Percentiles rank a stretch among this genome's conserved stretches.
Evolutionary conservation across 1,284 basidiomycete species (phyloP).

Genomic region (Coniferiporia sulphurascens): DNA sequence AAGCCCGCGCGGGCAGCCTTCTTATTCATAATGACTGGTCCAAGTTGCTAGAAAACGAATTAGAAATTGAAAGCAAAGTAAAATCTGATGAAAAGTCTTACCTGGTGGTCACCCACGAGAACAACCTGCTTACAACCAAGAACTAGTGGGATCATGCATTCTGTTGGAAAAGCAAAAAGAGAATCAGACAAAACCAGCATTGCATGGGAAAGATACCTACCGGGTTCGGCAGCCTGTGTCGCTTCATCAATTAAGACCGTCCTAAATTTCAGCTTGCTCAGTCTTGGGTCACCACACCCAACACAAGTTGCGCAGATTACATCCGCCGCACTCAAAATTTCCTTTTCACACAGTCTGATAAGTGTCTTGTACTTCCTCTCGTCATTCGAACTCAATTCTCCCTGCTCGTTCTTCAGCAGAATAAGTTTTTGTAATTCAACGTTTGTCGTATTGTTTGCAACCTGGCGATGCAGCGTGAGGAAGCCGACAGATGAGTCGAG

Average conservation of each 20-base stretch:
- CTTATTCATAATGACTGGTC: constrained; percentile 99
- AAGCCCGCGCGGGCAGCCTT: constrained; percentile 97
- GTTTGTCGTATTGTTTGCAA: constrained; percentile 91
- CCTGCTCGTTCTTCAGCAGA: constrained; percentile 95
- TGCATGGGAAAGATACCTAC: constrained; percentile 43
- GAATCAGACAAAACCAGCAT: constrained; percentile 18
- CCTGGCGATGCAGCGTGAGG: constrained; percentile 95
- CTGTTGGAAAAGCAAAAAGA: constrained; percentile 35
- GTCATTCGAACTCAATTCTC: constrained; percentile 93
- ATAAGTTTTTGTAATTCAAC: constrained; percentile 97
- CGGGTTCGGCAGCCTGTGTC: constrained; percentile 96
- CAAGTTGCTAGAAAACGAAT: constrained; percentile 68
- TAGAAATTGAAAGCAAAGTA: constrained; percentile 8
- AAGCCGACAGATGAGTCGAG: constrained; percentile 92
- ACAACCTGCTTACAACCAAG: constrained; percentile 99
- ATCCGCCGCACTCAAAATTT: constrained; percentile 92
- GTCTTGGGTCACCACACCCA: constrained; percentile 91
- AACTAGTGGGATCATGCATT: constrained; percentile 99
- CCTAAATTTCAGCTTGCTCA: constrained; percentile 96
- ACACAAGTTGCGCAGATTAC: constrained; percentile 99
- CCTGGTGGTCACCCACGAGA: constrained; percentile 94
- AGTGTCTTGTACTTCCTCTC: constrained; percentile 97
- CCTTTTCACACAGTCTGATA: constrained; percentile 93
- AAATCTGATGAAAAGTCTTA: constrained; percentile 25
- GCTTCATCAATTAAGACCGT: constrained; percentile 99